These are phyloP conservation scores for Rhizopogon vesiculosus DNA, from an alignment of 768 basidiomycete species.

Conservation along the genomic window DNA sequence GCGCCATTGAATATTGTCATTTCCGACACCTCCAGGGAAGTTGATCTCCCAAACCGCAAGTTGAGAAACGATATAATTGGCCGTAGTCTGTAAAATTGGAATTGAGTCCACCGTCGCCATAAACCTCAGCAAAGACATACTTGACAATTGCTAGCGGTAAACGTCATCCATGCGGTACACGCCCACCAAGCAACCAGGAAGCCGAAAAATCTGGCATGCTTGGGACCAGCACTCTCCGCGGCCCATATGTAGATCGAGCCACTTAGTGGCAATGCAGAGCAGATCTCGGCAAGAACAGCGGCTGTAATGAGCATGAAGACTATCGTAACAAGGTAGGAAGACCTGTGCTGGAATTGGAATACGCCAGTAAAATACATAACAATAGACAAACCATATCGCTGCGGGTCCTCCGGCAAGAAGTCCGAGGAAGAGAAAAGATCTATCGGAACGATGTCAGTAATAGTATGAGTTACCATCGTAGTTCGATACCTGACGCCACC, in stretches of 20 bases:
- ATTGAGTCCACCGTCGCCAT: neutral
- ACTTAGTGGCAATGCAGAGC: conserved; percentile 81
- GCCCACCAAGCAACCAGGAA: conserved; percentile 94
- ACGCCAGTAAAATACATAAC: neutral
- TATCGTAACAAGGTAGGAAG: conserved; percentile 77
- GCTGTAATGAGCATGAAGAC: conserved; percentile 89
- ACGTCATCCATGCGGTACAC: conserved; percentile 95
- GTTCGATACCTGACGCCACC: conserved; percentile 68
- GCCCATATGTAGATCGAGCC: conserved; percentile 97
- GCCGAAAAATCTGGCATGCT: conserved; percentile 81
- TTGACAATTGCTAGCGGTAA: conserved; percentile 84
- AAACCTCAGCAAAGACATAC: conserved; percentile 31
- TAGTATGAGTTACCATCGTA: neutral
- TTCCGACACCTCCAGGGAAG: conserved; percentile 75
- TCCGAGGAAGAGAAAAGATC: conserved; percentile 77
- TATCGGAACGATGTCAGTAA: conserved; percentile 17
- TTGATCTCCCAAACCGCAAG: conserved; percentile 73
- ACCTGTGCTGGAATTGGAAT: conserved; percentile 47
- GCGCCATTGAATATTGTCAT: conserved; percentile 78
- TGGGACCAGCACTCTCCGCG: conserved; percentile 86
- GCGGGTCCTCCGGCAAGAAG: conserved; percentile 83
- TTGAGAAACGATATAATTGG: conserved; percentile 87
- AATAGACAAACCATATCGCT: conserved; percentile 62
- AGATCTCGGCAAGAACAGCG: conserved; percentile 83
- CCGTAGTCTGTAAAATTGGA: conserved; percentile 54